These are phyloP conservation scores for Atalantia buxifolia DNA, from an alignment of 345 rosid genomes.

Conservation along the genomic window DNA sequence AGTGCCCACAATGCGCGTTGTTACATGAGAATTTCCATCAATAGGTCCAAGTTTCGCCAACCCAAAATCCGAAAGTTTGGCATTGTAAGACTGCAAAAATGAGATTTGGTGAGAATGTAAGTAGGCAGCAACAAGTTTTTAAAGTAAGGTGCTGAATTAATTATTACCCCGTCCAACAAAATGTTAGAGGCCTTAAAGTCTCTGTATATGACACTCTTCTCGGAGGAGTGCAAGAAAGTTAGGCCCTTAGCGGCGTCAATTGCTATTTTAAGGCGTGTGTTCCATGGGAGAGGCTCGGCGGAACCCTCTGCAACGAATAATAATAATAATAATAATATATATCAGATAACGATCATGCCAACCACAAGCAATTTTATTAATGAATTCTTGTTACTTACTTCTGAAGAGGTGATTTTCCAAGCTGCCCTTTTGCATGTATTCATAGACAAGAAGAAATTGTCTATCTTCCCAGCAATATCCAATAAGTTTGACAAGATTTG, in stretches of 20 bases:
- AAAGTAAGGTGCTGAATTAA: background rate
- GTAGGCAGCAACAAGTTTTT: background rate
- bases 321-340: too few species aligned
- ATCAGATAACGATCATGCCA: background rate
- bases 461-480: constrained; percentile 84
- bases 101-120: background rate
- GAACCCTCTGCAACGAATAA: constrained; percentile 33
- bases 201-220: constrained; percentile 78
- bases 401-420: constrained; percentile 73
- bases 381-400: constrained; percentile 32
- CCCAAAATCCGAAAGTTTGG: constrained; percentile 89
- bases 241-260: constrained; percentile 84
- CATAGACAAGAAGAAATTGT: constrained; percentile 71
- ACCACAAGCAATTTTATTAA: too few species aligned
- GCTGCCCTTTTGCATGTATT: constrained; percentile 73
- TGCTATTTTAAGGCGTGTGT: constrained; percentile 54
- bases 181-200: constrained; percentile 88
- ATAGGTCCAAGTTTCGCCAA: constrained; percentile 72
- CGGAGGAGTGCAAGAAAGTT: constrained; percentile 65
- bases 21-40: constrained; percentile 62
- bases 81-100: constrained; percentile 46
- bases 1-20: constrained; percentile 76
- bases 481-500: constrained; percentile 72
- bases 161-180: constrained; percentile 64
- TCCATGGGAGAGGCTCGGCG: constrained; percentile 68